Base-by-base conservation (phyloP, 2,329 filamentous ascomycete genomes). In the Beauveria caledonica region DNA sequence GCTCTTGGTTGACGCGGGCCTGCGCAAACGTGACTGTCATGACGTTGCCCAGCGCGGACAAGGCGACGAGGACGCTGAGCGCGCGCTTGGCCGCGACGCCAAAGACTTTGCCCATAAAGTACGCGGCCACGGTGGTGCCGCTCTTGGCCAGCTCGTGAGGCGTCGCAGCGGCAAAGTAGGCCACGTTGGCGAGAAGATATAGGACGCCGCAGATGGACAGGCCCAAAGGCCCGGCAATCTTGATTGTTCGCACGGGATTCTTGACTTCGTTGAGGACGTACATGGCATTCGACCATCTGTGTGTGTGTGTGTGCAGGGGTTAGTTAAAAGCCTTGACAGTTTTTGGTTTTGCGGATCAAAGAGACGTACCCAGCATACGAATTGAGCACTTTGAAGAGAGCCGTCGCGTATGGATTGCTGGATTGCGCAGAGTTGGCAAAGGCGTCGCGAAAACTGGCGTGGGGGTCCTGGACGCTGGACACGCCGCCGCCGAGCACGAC, bases 191-290 rank as follows among this genome's bases (percentile, higher is more conserved):
- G 2, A 64, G 62, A 17, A 64, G 61, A 10, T 64, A 64, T 9
- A 64, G 46, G 7, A 64, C 48, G 13, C 63, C 63, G 54, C 63
- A 64, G 10, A 62, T 58, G 33, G 63, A 64, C 3, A 64, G 63
- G 5, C 63, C 63, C 7, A 64, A 53, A 6, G 63, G 63, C 3
- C 63, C 63, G 9, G 63, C 63, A 10, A 64, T 64, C 36, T 63
- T 63, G 40, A 64, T 63, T 13, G 63, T 64, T 33, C 63, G 63
- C 4, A 64, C 53, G 6, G 63, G 63, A 11, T 64, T 50, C 42
- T 62, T 62, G n/a, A 64, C 58, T 29, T 64, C 63, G 39, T 64
- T 64, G 21, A 64, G 53, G 46, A 64, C 63, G 11, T 64, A 64
- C 63, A 64, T 64, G 19, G 63, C 63, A 25, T 64, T 64, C 0